Evolutionary conservation across 768 basidiomycete genomes (phyloP).

Genomic region (Auriscalpium microsporum): DNA sequence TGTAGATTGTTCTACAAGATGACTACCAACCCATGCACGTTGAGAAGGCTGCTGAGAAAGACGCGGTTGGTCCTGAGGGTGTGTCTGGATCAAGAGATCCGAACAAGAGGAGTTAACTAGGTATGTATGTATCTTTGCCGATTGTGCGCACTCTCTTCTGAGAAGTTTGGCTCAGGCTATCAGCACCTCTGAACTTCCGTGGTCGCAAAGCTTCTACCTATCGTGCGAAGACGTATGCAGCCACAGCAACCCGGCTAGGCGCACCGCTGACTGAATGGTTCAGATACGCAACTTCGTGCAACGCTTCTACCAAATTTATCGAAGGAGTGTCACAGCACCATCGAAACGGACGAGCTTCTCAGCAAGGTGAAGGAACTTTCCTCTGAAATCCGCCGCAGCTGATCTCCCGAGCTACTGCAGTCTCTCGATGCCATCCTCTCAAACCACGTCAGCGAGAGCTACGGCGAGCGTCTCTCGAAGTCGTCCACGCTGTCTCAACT

Average conservation of each 20-base stretch:
- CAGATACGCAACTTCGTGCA: slow-evolving; percentile 86
- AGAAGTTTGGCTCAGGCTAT: slow-evolving; percentile 31
- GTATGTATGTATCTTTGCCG: slow-evolving; percentile 30
- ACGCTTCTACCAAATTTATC: slow-evolving; percentile 92
- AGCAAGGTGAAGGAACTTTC: slow-evolving; percentile 52
- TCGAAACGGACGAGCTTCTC: slow-evolving; percentile 79
- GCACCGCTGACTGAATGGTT: not conserved
- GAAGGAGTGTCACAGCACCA: slow-evolving; percentile 92
- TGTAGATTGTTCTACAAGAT: slow-evolving; percentile 74
- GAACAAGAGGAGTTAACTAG: slow-evolving; percentile 52
- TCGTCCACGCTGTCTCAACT: slow-evolving; percentile 84
- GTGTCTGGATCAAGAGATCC: slow-evolving; percentile 71
- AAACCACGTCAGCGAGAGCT: slow-evolving; percentile 65
- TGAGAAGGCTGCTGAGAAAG: slow-evolving; percentile 51
- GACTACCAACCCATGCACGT: slow-evolving; percentile 86
- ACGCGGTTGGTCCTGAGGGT: slow-evolving; percentile 66
- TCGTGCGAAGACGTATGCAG: slow-evolving; percentile 77
- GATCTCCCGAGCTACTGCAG: slow-evolving; percentile 30
- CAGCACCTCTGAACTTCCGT: slow-evolving; percentile 67
- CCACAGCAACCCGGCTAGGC: not conserved
- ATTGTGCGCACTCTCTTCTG: not conserved
- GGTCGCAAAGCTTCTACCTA: slow-evolving; percentile 93
- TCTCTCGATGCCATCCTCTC: slow-evolving; percentile 80
- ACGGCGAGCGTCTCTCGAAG: slow-evolving; percentile 62
- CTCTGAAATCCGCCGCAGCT: not conserved